Conservation (phyloP, 805 yeast genomes). For the Hanseniaspora vineae region DNA sequence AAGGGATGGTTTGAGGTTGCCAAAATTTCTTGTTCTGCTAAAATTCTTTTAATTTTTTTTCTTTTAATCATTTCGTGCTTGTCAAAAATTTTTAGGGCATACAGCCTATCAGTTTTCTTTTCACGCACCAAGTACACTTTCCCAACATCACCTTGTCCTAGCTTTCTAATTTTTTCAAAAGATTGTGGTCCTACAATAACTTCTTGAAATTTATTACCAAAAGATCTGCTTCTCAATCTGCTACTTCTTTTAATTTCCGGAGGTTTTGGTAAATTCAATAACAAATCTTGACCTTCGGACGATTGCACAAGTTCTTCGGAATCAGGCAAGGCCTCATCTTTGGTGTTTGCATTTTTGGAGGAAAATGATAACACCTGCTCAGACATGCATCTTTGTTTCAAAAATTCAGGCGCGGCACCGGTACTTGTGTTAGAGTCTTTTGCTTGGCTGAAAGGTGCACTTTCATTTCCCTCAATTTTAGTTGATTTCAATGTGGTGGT, state of each 20-base stretch:
- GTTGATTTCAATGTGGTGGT: too few species aligned
- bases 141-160: constrained; percentile 97
- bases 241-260: constrained; percentile 16
- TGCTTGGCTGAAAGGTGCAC: too few species aligned
- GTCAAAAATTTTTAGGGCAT: constrained; percentile 84
- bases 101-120: constrained; percentile 56
- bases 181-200: constrained; percentile 78
- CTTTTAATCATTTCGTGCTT: constrained; percentile 92
- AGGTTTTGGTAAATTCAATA: not conserved
- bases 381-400: too few species aligned
- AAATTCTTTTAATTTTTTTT: constrained; percentile 84
- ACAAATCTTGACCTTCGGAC: not conserved
- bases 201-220: constrained; percentile 57
- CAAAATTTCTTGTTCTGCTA: constrained; percentile 93
- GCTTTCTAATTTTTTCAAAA: constrained; percentile 76
- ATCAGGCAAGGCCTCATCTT: too few species aligned
- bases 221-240: constrained; percentile 32
- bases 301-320: not conserved
- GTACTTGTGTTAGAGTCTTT: too few species aligned
- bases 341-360: too few species aligned
- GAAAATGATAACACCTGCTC: too few species aligned
- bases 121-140: constrained; percentile 88
- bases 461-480: too few species aligned
- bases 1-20: constrained; percentile 96
- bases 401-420: too few species aligned